Evolutionary conservation across 768 basidiomycete species (phyloP), one percentile per base, ranked within the genome.

Genomic region (Daedaleopsis sinensis): DNA sequence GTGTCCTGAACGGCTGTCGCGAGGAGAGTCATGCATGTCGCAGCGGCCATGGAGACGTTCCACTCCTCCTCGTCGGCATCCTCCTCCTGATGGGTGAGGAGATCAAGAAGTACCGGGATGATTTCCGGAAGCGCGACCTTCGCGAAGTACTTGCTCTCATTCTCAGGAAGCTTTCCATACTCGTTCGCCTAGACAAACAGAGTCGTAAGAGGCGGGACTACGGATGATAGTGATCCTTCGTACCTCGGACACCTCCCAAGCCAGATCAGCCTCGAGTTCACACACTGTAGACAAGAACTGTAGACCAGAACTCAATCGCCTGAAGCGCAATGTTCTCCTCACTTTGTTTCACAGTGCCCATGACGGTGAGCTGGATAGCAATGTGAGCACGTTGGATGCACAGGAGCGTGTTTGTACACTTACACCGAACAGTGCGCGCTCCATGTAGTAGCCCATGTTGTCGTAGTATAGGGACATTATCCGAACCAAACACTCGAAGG

Each of bases 371-470:
- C 93, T 98, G 11, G 39, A 42, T 18, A 42, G 70, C 0, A 57
- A n/a, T 24, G 50, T 23, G 19, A 36, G 27, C 11, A 24, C 27
- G 8, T 19, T 24, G 16, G 7, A 53, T 44, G 51, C 46, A 63
- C 46, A 36, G 46, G 36, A 21, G n/a, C 8, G 47, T 57, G 5
- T 10, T 18, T 8, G 13, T 32, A 7, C 18, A 84, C 90, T 58
- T 77, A 97, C 96, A 46, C 97, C 97, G 70, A 98, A 99, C 36
- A 99, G 77, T 0, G 97, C 97, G 72, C 96, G 91, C 73, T 99
- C 97, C 97, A 99, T 99, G 81, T 99, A 99, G 73, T 96, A 89
- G 39, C 85, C 87, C 97, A 99, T 99, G 80, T 96, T 98, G 70
- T 96, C 96, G 74, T 99, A 99, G 79, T 98, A 99, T 57, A 97